Evolutionary conservation across 768 basidiomycete species (phyloP), one percentile per base, ranked within the genome.

Genomic region (Suillus placidus): DNA sequence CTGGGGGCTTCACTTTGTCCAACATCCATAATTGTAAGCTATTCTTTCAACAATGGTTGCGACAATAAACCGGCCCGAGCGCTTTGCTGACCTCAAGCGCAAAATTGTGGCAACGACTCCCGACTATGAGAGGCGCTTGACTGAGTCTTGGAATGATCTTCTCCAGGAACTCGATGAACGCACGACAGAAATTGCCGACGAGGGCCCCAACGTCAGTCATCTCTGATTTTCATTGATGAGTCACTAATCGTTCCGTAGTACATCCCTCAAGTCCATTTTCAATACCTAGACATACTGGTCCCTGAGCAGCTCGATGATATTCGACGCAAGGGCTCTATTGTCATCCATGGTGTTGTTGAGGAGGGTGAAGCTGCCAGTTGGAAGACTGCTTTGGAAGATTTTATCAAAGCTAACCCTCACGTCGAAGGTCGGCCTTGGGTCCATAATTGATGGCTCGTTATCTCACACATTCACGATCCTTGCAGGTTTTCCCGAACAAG

Each of bases 261-360:
- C 68, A 81, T 91, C 45, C 89, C 90, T 4, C 85, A 87, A 73
- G 83, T 91, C 58, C 78, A 84, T 20, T 89, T 89, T 71, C 71
- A 79, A 4, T 83, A 88, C 54, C 76, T 92, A 18, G 72, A 80
- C 6, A 81, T 72, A 26, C 74, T 91, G 49, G 77, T 79, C 52
- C 63, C 71, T 0, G 84, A 85, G 23, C 76, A 83, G 38, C 65
- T 89, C 8, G 80, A 81, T 3, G 78, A 72, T 61, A 85, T 91
- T 67, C 85, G 79, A 70, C 76, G 82, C 52, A 80, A 79, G 64
- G 89, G 90, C 20, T 83, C 82, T 23, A 82, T 92, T 40, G 83
- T 91, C 37, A 87, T 91, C 64, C 82, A 77, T 37, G 82, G 85
- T 67, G 83, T 91, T 9, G 87, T 91, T 4, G 81, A 85, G 40